Base-by-base conservation (phyloP, 1,284 basidiomycete species). In the Apiotrichum veenhuisii region DNA sequence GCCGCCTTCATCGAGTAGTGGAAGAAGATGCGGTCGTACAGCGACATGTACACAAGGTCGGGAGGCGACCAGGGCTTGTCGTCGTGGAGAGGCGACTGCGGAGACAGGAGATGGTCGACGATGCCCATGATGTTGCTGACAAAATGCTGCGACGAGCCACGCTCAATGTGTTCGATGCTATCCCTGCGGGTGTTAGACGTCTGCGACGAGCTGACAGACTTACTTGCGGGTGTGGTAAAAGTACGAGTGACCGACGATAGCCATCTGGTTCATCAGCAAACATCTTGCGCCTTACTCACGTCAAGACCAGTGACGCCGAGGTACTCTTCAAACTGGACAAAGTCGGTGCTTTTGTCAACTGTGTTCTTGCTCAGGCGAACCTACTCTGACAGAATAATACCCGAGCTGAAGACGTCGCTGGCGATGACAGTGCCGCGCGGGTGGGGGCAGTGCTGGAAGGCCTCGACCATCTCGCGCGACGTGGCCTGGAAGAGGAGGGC, bases 401-500 rank as follows among this genome's bases (percentile, higher is more conserved):
- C 95, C 0, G 91, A 95, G 50, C 86, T 86, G 77, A 98, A 98
- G 30, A 98, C 84, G 61, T 98, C 96, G 64, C 91, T 91, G 12
- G 95, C 95, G 43, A 92, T 83, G 56, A 97, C 85, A 0, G 91
- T 94, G 1, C 92, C 96, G 55, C 88, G 90, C 0, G 92, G 95
- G 67, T 86, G 80, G 5, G 93, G 92, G 0, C 91, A 89, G 64
- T 87, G 82, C 0, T 87, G 84, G 70, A 95, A 97, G 0, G 91
- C 93, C 58, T 88, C 82, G 20, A 98, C 89, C 91, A 98, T 96
- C 71, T 93, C 85, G 62, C 88, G 84, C 15, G 89, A 92, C 0
- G 91, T 97, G 0, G 95, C 95, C 79, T 98, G 95, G 81, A 98
- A 98, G 15, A 98, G 82, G 10, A 98, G 80, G 67, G 94, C 91